phyloP scores from a whole-genome alignment of 2,329 filamentous ascomycete genomes.

The Aspergillus sp. region DNA sequence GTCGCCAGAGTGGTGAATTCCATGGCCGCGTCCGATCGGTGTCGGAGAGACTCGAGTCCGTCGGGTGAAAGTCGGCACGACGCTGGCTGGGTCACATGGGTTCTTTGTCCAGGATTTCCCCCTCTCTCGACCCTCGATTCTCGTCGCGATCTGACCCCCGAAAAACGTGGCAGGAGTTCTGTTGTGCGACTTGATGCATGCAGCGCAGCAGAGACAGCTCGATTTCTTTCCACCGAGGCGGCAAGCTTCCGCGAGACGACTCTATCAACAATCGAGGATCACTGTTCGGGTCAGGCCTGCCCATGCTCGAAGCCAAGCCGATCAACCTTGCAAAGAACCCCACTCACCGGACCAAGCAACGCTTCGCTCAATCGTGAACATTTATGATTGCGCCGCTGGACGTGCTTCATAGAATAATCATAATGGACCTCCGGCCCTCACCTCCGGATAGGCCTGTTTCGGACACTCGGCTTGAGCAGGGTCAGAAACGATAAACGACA shows the following conservation, averaged over 20 bases:
- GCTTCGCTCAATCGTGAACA: neutral
- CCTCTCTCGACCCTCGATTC: slow-evolving; percentile 3
- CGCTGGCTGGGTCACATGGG: slow-evolving; percentile 3
- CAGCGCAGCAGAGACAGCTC: slow-evolving; percentile 1
- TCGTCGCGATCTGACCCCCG: slow-evolving; percentile 9
- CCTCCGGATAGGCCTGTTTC: slow-evolving; percentile 8
- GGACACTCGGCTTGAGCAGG: neutral
- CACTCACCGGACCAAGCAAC: slow-evolving; percentile 15
- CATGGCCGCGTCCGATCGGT: no score
- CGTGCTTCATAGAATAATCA: neutral
- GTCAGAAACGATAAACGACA: neutral
- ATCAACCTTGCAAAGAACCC: neutral
- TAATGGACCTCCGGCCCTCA: neutral
- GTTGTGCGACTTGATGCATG: slow-evolving; percentile 15
- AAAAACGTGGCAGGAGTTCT: slow-evolving; percentile 17
- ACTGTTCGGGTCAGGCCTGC: neutral
- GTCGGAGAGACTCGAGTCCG: no score
- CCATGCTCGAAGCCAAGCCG: neutral
- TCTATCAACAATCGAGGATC: neutral
- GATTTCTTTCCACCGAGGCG: slow-evolving; percentile 4
- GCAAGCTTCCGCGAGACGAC: neutral
- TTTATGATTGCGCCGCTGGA: neutral
- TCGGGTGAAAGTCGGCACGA: neutral
- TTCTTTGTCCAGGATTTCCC: slow-evolving; percentile 4
- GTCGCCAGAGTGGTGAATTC: neutral